Conservation (phyloP, 768 basidiomycete species). For the Porphyrellus cyaneotinctus region DNA sequence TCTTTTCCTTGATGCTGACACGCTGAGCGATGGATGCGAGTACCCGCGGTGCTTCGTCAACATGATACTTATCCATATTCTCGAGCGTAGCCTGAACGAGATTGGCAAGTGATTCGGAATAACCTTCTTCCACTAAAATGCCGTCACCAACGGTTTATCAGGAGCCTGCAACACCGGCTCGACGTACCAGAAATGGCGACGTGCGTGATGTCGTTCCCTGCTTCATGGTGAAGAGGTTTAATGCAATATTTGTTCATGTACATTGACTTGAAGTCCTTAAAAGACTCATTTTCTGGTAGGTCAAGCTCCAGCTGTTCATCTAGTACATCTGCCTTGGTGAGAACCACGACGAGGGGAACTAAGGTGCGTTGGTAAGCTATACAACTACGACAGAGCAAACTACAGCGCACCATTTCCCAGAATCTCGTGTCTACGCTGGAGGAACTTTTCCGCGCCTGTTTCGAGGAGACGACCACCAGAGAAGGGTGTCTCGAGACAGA, state of each 20-base stretch:
- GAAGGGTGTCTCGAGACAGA: conserved; percentile 14
- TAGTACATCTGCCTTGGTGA: conserved; percentile 15
- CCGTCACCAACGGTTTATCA: neutral
- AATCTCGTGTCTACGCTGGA: conserved; percentile 1
- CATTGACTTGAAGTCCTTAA: neutral
- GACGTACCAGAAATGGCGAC: conserved; percentile 11
- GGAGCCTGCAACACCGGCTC: neutral
- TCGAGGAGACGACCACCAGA: conserved; percentile 16
- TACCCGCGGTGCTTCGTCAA: conserved; percentile 8
- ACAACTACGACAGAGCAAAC: neutral
- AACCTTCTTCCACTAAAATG: conserved; percentile 1
- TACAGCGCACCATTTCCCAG: conserved; percentile 4
- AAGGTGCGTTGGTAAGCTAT: neutral
- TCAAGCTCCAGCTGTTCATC: conserved; percentile 2
- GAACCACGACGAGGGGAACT: conserved; percentile 16
- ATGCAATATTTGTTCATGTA: neutral
- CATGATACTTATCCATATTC: conserved; percentile 4
- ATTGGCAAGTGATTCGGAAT: neutral
- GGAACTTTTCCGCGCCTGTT: conserved; percentile 9
- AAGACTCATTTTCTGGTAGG: neutral
- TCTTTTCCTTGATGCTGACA: conserved; percentile 13
- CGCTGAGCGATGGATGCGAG: conserved; percentile 15
- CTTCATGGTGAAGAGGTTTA: neutral
- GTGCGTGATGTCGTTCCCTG: neutral
- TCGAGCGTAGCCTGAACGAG: conserved; percentile 2